Percentiles rank a stretch among this genome's conserved stretches.
phyloP scores from a whole-genome alignment of 257 asterid genomes.

The Petunia secreta region DNA sequence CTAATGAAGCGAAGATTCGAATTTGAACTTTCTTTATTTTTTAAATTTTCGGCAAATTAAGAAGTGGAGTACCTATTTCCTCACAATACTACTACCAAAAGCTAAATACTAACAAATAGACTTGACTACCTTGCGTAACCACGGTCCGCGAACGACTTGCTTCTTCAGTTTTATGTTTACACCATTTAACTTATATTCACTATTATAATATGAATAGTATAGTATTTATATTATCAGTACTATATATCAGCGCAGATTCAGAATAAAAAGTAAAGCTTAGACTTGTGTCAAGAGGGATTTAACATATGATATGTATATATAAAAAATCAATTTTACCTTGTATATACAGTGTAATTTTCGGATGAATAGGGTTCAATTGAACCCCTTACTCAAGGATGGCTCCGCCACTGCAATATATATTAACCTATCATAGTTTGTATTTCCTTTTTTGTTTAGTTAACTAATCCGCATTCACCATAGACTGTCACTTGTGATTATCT shows the following conservation, averaged over 20 bases:
- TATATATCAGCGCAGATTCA: too few relatives aligned
- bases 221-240: neutral
- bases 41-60: neutral
- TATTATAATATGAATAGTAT: too few relatives aligned
- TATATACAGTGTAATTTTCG: too few relatives aligned
- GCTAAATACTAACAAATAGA: neutral
- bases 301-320: too few relatives aligned
- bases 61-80: neutral
- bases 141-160: slow-evolving; percentile 8
- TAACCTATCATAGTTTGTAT: neutral
- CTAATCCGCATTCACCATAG: neutral
- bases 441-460: neutral
- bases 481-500: neutral
- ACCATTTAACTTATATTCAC: neutral
- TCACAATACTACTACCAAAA: neutral
- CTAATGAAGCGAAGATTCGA: neutral
- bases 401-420: neutral
- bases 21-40: neutral
- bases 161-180: neutral
- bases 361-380: too few relatives aligned
- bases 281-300: too few relatives aligned
- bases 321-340: too few relatives aligned
- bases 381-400: too few relatives aligned
- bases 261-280: too few relatives aligned
- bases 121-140: slow-evolving; percentile 16